Percentiles rank a stretch among this genome's conserved stretches.
These are phyloP conservation scores for Coelastrella sp. DNA, from an alignment of 139 green algal genomes.

Conservation along the genomic window DNA sequence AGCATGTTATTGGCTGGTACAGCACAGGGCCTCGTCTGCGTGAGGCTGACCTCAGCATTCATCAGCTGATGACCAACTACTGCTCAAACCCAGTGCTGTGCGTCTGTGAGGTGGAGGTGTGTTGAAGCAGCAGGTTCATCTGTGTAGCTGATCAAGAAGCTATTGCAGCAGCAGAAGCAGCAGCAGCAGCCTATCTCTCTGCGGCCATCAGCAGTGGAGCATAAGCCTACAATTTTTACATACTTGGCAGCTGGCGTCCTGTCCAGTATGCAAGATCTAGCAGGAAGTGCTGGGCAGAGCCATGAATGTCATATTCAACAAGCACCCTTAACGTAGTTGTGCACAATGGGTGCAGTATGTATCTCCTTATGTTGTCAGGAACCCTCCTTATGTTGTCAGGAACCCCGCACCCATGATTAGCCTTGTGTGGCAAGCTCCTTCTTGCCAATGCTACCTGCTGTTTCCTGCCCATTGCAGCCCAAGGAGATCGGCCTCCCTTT, in stretches of 20 bases:
- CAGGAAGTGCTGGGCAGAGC: too few relatives aligned
- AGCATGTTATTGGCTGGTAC: conserved; percentile 98
- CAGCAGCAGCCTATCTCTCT: background rate
- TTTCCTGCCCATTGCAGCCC: background rate
- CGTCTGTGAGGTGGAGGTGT: conserved; percentile 95
- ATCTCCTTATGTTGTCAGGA: too few relatives aligned
- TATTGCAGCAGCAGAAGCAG: background rate
- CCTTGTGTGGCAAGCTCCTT: background rate
- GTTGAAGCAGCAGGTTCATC: background rate
- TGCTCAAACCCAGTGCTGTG: conserved; percentile 89
- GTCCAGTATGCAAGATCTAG: too few relatives aligned
- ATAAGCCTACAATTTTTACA: too few relatives aligned
- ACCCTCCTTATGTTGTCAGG: too few relatives aligned
- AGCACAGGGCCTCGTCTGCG: conserved; percentile 95
- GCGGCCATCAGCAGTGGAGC: background rate
- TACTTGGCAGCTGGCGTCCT: too few relatives aligned
- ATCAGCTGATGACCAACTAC: conserved; percentile 86
- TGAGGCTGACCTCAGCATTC: conserved; percentile 95
- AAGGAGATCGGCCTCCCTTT: conserved; percentile 78
- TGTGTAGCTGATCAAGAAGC: background rate
- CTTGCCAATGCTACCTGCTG: background rate
- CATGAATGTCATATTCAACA: too few relatives aligned
- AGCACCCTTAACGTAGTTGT: too few relatives aligned
- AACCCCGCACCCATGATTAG: too few relatives aligned
- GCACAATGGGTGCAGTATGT: too few relatives aligned